These are phyloP conservation scores for Cystobasidium pallidum DNA, from an alignment of 1,284 basidiomycete genomes.

Conservation along the genomic window DNA sequence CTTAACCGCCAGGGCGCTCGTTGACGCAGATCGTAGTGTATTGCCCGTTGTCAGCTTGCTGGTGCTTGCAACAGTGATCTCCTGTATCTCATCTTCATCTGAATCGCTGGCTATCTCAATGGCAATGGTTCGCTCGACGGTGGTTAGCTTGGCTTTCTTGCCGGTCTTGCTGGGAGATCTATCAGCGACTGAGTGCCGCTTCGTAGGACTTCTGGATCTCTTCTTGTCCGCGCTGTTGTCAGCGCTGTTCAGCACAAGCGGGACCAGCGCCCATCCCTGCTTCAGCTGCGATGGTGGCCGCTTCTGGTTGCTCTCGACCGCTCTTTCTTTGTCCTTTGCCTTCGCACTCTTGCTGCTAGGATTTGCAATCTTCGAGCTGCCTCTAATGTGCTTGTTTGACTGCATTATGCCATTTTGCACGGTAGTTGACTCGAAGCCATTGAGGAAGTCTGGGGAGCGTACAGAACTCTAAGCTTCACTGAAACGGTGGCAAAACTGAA, in stretches of 20 bases:
- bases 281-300: conserved; percentile 39
- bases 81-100: conserved; percentile 41
- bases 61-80: conserved; percentile 30
- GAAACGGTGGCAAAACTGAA: conserved; percentile 12
- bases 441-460: no score
- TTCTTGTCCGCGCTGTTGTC: conserved; percentile 20
- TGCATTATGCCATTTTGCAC: conserved; percentile 7
- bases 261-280: conserved; percentile 35
- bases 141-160: conserved; percentile 14
- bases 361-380: neutral
- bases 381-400: neutral
- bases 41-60: conserved; percentile 6
- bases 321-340: conserved; percentile 35
- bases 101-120: conserved; percentile 36
- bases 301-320: neutral
- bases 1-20: neutral
- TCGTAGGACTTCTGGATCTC: conserved; percentile 4
- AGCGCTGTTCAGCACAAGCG: conserved; percentile 21
- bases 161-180: neutral
- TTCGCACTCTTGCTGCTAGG: conserved; percentile 16
- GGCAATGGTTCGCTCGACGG: conserved; percentile 1
- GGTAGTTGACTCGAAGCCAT: no score
- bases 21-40: neutral
- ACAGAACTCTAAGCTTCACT: no score
- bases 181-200: conserved; percentile 10